phyloP scores from a whole-genome alignment of 2,329 filamentous ascomycete genomes.

The Pestalotiopsis sp. region DNA sequence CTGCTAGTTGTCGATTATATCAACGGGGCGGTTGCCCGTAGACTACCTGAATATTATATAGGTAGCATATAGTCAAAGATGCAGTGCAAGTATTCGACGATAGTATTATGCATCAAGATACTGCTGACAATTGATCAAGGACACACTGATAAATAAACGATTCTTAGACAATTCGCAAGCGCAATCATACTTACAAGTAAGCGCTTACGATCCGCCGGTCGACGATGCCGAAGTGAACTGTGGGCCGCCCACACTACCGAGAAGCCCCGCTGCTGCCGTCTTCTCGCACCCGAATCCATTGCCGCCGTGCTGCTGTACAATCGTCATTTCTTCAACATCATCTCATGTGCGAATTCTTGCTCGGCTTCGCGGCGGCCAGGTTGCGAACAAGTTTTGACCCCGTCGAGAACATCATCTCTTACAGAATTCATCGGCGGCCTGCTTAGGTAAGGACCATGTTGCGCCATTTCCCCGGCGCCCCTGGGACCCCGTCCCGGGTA shows the following conservation, averaged over 20 bases:
- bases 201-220: background rate
- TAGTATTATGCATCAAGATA: too few species aligned
- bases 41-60: too few species aligned
- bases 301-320: background rate
- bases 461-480: background rate
- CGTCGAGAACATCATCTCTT: background rate
- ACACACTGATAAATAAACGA: too few species aligned
- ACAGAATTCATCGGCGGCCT: background rate
- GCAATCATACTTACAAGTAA: background rate
- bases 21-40: too few species aligned
- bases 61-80: too few species aligned
- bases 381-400: background rate
- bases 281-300: background rate
- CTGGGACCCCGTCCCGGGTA: background rate
- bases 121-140: too few species aligned
- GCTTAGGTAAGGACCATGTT: background rate
- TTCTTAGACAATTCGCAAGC: background rate
- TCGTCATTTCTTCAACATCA: too few species aligned
- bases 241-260: background rate
- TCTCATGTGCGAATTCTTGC: too few species aligned
- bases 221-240: background rate
- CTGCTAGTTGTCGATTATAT: too few species aligned
- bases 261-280: background rate
- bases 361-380: background rate
- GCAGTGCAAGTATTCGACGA: too few species aligned